Base-by-base conservation (phyloP, 306 rosid genomes). In the Prunus davidiana region DNA sequence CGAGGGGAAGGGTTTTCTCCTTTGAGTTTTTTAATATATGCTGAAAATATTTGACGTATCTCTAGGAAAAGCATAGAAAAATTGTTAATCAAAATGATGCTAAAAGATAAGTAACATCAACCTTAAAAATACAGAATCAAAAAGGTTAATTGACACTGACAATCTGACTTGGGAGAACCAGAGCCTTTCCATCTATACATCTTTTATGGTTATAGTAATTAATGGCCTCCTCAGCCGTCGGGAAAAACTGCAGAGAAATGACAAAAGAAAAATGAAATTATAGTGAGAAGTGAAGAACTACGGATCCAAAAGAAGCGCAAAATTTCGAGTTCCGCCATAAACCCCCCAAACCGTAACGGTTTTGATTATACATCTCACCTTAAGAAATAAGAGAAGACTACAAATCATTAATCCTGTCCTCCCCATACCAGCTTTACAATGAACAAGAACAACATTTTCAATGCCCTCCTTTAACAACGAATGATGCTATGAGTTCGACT, bases 361-460 rank as follows among this genome's bases (percentile, higher is more conserved):
- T 78, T 55, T 56, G 51, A 79, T 56, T 66, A 58, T 69, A 43
- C 51, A 57, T 70, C 83, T 84, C 56, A 87, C 98, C 96, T 95
- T 90, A 15, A 95, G 93, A 85, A 76, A 89, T 76, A 95, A 79
- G 81, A 95, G 97, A 83, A 95, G 97, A 76, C 97, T 84, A 77
- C 96, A 95, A 46, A 95, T 87, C 98, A 95, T 90, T 87, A 95
- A 72, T 77, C 98, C 98, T 43, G 98, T 95, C 85, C 98, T 92
- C 64, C 89, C 97, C 96, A 95, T 83, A 71, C 97, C 98, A 83
- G 98, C 98, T 88, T 95, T 92, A 87, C 97, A 95, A 86, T 95
- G 98, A 80, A 92, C 91, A 72, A 90, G 97, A 60, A 95, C 97
- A 50, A 92, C 97, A 80, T 95, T 92, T 82, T 92, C 93, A 72